These are phyloP conservation scores for Fraxinus sp. DNA, from an alignment of 305 asterid genomes.

Conservation along the genomic window DNA sequence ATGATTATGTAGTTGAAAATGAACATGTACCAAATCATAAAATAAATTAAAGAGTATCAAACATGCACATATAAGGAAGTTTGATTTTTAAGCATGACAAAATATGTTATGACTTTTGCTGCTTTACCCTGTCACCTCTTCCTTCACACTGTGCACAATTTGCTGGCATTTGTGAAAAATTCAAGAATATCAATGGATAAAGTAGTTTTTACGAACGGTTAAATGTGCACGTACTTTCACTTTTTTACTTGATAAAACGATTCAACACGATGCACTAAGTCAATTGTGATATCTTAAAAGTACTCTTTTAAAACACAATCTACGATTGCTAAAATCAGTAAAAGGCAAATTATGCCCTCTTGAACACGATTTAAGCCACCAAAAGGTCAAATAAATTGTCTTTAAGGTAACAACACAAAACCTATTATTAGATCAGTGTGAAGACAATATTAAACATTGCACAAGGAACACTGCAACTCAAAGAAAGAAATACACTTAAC, in stretches of 20 bases:
- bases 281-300: too few relatives aligned
- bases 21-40: too few relatives aligned
- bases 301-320: too few relatives aligned
- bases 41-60: too few relatives aligned
- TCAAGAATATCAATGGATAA: neutral
- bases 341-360: neutral
- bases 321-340: neutral
- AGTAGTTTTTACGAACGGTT: neutral
- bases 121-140: neutral
- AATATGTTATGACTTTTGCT: too few relatives aligned
- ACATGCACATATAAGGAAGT: too few relatives aligned
- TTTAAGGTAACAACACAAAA: conserved; percentile 17
- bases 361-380: neutral
- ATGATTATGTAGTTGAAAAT: too few relatives aligned
- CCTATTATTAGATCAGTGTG: conserved; percentile 14
- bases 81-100: neutral
- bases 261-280: too few relatives aligned
- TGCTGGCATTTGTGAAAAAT: neutral
- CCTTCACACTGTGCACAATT: neutral
- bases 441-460: conserved; percentile 17
- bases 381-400: neutral
- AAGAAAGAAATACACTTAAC: conserved; percentile 18
- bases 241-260: neutral
- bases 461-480: conserved; percentile 21
- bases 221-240: neutral